Percentiles rank a stretch among this genome's conserved stretches.
phyloP scores from a whole-genome alignment of 768 basidiomycete genomes.

The Boletus eberwhitei region DNA sequence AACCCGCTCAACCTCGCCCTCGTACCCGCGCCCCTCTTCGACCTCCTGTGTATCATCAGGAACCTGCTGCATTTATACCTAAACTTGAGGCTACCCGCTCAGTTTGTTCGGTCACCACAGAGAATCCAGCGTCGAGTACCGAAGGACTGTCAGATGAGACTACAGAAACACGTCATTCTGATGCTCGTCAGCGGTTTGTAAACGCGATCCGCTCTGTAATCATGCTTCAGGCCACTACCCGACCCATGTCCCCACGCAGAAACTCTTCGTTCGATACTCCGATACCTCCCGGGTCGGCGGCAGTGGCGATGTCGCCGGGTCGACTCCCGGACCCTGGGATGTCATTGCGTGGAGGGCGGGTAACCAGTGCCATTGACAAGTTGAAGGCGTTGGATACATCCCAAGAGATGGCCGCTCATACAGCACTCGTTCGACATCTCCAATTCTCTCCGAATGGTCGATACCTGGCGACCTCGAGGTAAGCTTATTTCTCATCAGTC shows the following conservation, averaged over 20 bases:
- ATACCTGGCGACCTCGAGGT: slow-evolving; percentile 53
- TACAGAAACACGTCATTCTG: slow-evolving; percentile 22
- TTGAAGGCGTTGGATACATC: slow-evolving; percentile 38
- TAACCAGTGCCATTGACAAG: slow-evolving; percentile 40
- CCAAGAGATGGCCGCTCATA: slow-evolving; percentile 44
- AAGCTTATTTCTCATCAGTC: slow-evolving; percentile 13
- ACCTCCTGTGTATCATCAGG: slow-evolving; percentile 18
- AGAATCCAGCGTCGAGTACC: slow-evolving; percentile 26
- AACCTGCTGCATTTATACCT: slow-evolving; percentile 15
- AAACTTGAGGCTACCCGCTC: slow-evolving; percentile 26
- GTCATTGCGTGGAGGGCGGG: slow-evolving; percentile 38
- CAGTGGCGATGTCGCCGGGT: slow-evolving; percentile 26
- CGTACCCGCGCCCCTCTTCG: slow-evolving; percentile 11
- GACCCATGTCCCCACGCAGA: slow-evolving; percentile 30
- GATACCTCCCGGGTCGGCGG: slow-evolving; percentile 19
- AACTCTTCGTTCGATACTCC: slow-evolving; percentile 30
- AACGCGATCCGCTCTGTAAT: slow-evolving; percentile 47
- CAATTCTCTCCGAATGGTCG: slow-evolving; percentile 56
- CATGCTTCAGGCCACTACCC: slow-evolving; percentile 38
- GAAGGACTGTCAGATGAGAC: slow-evolving; percentile 30
- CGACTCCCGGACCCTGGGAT: slow-evolving; percentile 33
- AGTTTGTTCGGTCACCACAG: slow-evolving; percentile 22
- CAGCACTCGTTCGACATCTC: slow-evolving; percentile 50
- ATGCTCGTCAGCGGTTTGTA: slow-evolving; percentile 37
- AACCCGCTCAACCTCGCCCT: slow-evolving; percentile 18